Evolutionary conservation across 257 asterid species (phyloP), one percentile per base, ranked within the genome.

Genomic region (Anisodus acutangulus): DNA sequence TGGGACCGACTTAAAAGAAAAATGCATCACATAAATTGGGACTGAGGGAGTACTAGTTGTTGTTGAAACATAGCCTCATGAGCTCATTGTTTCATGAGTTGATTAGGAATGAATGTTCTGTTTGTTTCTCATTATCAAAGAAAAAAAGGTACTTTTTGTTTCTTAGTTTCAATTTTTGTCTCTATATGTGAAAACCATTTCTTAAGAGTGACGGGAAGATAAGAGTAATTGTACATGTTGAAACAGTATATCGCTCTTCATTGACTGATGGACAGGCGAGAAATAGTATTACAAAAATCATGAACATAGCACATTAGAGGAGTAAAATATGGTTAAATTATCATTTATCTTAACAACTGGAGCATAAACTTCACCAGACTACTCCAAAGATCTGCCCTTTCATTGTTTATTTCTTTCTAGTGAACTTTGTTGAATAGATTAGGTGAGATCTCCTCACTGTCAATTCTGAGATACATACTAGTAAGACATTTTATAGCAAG

Each of bases 201-300:
- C 58, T 71, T n/a, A 47, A 45, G n/a, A n/a, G 9, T 71, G 80
- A 71, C 58, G n/a, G 51, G 58, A 71, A 45, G 80, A 31, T 31
- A 31, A 31, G 35, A 45, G 0, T 9, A 71, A 45, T 5, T 9
- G 80, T 17, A 45, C 39, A 71, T 45, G 35, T 31, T 17, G 45
- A 58, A 45, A 71, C 10, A 10, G 9, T 4, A 43, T 71, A 17
- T 9, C 58, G 9, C 37, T n/a, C 10, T 4, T 0, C 45, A 45
- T 45, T 5, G 80, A 19, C 57, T 47, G 17, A 22, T 9, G 57
- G 9, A 41, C 37, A 45, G 37, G 17, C n/a, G 0, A 47, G 11
- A 2, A 45, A 9, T 45, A 45, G 79, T 31, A 47, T 19, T 0
- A 19, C 41, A 19, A 47, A 72, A n/a, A 47, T 72, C 80, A 45